A percentile compares a stretch with the other conserved stretches of the same genome.
Conservation (phyloP, 2,329 filamentous ascomycete genomes). For the Dryadomyces sulphureus region DNA sequence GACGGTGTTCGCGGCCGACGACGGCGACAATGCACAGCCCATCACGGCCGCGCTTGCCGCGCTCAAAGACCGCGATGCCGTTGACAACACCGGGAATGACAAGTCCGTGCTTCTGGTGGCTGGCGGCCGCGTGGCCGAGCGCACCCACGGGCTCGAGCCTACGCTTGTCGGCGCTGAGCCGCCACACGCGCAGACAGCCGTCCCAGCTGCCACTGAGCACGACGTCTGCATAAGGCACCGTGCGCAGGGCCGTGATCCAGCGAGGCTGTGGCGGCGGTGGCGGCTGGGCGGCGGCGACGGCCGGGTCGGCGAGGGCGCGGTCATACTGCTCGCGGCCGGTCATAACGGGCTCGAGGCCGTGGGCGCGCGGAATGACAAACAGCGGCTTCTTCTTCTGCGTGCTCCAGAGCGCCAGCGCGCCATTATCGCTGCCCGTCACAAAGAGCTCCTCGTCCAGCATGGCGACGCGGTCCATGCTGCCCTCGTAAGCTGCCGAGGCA, state of each 20-base stretch:
- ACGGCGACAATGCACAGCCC: conserved; percentile 77
- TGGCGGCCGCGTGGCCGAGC: conserved; percentile 29
- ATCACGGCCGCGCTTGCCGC: conserved; percentile 59
- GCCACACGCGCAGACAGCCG: conserved; percentile 75
- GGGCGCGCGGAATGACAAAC: conserved; percentile 62
- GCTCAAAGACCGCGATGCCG: conserved; percentile 74
- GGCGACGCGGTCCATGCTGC: conserved; percentile 81
- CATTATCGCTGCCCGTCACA: conserved; percentile 87
- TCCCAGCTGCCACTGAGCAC: conserved; percentile 92
- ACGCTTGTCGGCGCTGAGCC: conserved; percentile 67
- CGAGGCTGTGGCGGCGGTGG: conserved; percentile 55
- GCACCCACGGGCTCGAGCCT: conserved; percentile 59
- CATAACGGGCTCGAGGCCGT: conserved; percentile 67
- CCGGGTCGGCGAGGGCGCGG: conserved; percentile 44
- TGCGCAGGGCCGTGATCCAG: conserved; percentile 79
- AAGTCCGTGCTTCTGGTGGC: conserved; percentile 2
- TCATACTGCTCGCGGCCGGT: conserved; percentile 36
- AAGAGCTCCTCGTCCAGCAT: conserved; percentile 83
- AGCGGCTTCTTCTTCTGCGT: conserved; percentile 90
- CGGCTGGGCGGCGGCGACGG: conserved; percentile 58
- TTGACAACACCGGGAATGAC: conserved; percentile 59
- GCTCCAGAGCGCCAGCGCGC: conserved; percentile 74
- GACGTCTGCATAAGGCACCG: conserved; percentile 80
- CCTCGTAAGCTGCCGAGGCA: conserved; percentile 41
- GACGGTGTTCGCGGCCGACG: conserved; percentile 69